Conservation (phyloP, 805 yeast genomes). For the Lachancea dasiensis region DNA sequence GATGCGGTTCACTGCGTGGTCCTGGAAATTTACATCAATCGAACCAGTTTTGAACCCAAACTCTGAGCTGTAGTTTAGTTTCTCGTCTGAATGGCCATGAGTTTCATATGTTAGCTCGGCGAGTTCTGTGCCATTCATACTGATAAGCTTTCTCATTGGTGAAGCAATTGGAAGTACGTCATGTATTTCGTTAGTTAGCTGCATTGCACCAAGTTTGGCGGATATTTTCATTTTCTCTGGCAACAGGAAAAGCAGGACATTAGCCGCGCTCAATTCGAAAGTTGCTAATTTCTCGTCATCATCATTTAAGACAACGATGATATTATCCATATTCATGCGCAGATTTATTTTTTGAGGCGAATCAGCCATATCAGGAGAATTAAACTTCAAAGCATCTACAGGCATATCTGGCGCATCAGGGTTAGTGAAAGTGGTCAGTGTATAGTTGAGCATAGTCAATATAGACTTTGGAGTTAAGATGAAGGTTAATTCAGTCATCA, state of each 20-base stretch:
- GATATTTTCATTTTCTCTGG: conserved; percentile 73
- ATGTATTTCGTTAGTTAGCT: conserved; percentile 69
- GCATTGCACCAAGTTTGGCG: conserved; percentile 71
- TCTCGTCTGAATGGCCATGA: conserved; percentile 48
- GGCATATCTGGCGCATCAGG: conserved; percentile 64
- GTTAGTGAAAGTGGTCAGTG: conserved; percentile 81
- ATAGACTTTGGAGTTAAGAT: conserved; percentile 73
- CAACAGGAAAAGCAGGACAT: conserved; percentile 53
- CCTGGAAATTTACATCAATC: conserved; percentile 69
- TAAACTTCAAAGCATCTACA: conserved; percentile 65
- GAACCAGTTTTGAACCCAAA: conserved; percentile 56
- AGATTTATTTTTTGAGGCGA: conserved; percentile 75
- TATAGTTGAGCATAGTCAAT: conserved; percentile 71
- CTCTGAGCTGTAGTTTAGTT: conserved; percentile 40
- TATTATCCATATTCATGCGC: conserved; percentile 61
- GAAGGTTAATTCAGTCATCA: conserved; percentile 71
- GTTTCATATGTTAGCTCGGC: conserved; percentile 85
- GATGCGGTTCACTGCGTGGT: conserved; percentile 68
- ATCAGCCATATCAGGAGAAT: conserved; percentile 47
- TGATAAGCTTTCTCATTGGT: conserved; percentile 55
- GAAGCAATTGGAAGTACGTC: conserved; percentile 57
- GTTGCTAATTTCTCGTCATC: conserved; percentile 81
- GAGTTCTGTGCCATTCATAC: conserved; percentile 68
- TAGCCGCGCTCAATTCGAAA: conserved; percentile 65
- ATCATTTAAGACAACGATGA: conserved; percentile 71